Evolutionary conservation across 768 basidiomycete genomes (phyloP), one percentile per base, ranked within the genome.

Genomic region (Terana coerulea): DNA sequence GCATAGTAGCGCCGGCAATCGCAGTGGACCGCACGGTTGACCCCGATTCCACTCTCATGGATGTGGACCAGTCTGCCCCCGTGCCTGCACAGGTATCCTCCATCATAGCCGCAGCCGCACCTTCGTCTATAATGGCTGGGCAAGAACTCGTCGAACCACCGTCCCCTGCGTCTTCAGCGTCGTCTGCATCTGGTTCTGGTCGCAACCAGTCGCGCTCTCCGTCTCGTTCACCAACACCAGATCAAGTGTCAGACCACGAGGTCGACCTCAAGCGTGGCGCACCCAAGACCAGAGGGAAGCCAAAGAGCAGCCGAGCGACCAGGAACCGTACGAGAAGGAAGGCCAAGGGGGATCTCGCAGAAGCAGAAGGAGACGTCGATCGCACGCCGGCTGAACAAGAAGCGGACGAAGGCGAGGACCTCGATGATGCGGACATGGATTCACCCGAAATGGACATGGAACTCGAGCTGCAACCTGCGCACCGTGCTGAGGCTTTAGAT

Each of bases 401-500:
- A 24, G 65, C 58, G 21, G 72, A 74, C 17, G 64, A 68, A 17
- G 67, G 66, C 12, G 57, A 48, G 7, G 69, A 71, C 7, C 60
- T 39, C 19, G 70, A 63, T 12, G 72, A 69, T 31, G 69, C 61
- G 0, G 75, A 74, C 14, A 67, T 72, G 31, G 78, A 81, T 40
- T 61, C 61, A 1, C 63, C 64, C 1, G 75, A 75, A 47, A 61
- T 70, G 50, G 78, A 79, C 52, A 64, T 75, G 7, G 85, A 86
- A 49, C 73, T 76, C 10, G 91, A 93, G 54, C 69, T 90, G 48
- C 88, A 90, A 53, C 87, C 86, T 39, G 86, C 86, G 0, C 88
- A 91, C 64, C 78, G 91, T 19, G 85, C 84, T 3, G 93, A 95
- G 61, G 93, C 93, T 0, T 77, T 98, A 51, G 92, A 94, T 52